Evolutionary conservation across 1,284 basidiomycete genomes (phyloP), one percentile per base, ranked within the genome.

Genomic region (Phlebopus sp.): DNA sequence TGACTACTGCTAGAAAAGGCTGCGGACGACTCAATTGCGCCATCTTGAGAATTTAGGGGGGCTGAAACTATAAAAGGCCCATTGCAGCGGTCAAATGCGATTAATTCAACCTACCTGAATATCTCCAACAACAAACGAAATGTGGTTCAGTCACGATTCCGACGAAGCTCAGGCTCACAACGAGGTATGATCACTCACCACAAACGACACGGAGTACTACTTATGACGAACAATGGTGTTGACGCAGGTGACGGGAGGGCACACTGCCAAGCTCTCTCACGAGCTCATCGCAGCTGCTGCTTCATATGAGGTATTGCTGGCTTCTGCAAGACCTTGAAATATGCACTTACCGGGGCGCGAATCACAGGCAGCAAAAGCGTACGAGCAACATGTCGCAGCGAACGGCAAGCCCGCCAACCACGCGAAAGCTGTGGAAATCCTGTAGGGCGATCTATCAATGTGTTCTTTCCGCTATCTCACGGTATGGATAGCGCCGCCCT

Each of bases 311-410:
- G 64, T 47, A 46, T 21, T 21, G 18, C 21, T 17, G 0, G 4
- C 3, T 21, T 6, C 6, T 1, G 1, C 14, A 9, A 10, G 8
- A 15, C 4, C 37, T 3, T 21, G 21, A 17, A 8, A 13, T 15
- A 17, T 17, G 11, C 3, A 32, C 54, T 43, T 36, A 48, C 21
- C 7, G 31, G 17, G 11, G 23, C 15, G n/a, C 14, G 11, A 35
- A 29, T 6, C n/a, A 7, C 37, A 67, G 62, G 64, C 56, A 19
- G 60, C 60, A 3, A 68, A 68, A 36, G 54, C 52, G 1, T 64
- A 67, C 43, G 50, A 62, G 43, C 4, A 62, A 1, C 60, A 64
- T 36, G 36, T 59, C 41, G 34, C 3, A 9, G 11, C 4, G 9
- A 30, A 53, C 1, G 60, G 64, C 5, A 47, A 56, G 21, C 62